Percentiles rank a stretch among this genome's conserved stretches.
Conservation (phyloP, 176 grass and related monocot genomes). For the Guadua angustifolia region DNA sequence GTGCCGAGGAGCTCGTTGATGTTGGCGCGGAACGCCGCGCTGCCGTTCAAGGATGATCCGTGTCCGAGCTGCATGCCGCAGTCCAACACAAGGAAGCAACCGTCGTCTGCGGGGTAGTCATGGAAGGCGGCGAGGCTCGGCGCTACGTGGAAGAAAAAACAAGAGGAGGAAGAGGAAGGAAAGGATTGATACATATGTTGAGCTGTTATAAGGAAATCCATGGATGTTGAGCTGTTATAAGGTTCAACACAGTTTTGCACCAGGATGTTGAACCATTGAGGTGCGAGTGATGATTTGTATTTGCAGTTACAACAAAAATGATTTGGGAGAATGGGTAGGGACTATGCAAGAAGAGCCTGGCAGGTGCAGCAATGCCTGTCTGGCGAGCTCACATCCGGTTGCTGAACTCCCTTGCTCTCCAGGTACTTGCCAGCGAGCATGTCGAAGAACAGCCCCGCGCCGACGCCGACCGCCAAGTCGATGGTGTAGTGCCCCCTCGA, state of each 20-base stretch:
- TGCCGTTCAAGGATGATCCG: too few relatives aligned
- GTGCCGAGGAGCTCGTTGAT: too few relatives aligned
- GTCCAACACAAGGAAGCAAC: too few relatives aligned
- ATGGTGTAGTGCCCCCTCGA: constrained; percentile 80
- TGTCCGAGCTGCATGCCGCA: too few relatives aligned
- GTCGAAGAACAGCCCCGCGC: constrained; percentile 53
- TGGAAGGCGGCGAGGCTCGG: too few relatives aligned
- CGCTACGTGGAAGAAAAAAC: too few relatives aligned
- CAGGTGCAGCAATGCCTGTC: background rate
- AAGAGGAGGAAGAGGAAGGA: too few relatives aligned
- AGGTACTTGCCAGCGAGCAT: constrained; percentile 39
- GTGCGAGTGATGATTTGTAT: background rate
- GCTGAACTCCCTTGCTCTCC: constrained; percentile 31
- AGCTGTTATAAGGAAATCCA: too few relatives aligned
- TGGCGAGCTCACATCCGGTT: background rate
- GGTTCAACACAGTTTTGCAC: constrained; percentile 33
- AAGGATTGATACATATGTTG: too few relatives aligned
- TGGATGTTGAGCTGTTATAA: too few relatives aligned
- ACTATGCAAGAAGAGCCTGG: background rate
- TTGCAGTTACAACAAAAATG: background rate
- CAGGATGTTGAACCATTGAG: background rate
- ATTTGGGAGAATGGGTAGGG: background rate
- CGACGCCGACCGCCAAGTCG: constrained; percentile 43
- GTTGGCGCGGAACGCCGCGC: too few relatives aligned
- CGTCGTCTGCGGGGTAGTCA: too few relatives aligned